Percentiles rank a stretch among this genome's conserved stretches.
These are phyloP conservation scores for Clonostachys byssicola DNA, from an alignment of 2,329 filamentous ascomycete species.

Conservation along the genomic window DNA sequence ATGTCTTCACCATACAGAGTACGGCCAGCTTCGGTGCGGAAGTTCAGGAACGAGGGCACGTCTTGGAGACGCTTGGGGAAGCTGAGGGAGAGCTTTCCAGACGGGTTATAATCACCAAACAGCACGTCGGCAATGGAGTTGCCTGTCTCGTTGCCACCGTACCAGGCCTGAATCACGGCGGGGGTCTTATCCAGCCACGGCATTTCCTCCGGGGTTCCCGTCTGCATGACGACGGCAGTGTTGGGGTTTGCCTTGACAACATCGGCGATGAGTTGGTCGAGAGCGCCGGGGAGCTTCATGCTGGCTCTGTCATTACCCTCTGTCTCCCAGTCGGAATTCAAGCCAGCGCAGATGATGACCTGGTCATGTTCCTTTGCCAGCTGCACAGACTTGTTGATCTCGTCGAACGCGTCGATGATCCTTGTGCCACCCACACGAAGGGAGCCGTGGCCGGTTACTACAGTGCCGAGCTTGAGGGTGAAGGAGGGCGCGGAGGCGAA, in stretches of 20 bases:
- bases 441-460: constrained; percentile 53
- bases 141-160: constrained; percentile 81
- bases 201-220: constrained; percentile 71
- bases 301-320: constrained; percentile 76
- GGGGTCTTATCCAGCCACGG: constrained; percentile 57
- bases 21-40: constrained; percentile 63
- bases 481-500: constrained; percentile 57
- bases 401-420: constrained; percentile 50
- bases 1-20: constrained; percentile 77
- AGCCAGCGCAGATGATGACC: constrained; percentile 72
- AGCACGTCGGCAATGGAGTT: constrained; percentile 77
- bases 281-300: constrained; percentile 70
- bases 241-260: constrained; percentile 65
- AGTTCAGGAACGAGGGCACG: constrained; percentile 75
- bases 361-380: constrained; percentile 69
- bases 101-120: constrained; percentile 70
- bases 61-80: constrained; percentile 67
- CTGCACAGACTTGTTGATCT: constrained; percentile 62
- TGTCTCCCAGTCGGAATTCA: constrained; percentile 79
- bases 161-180: constrained; percentile 74
- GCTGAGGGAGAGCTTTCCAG: constrained; percentile 68
- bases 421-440: constrained; percentile 59
- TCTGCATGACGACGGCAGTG: constrained; percentile 71
- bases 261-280: constrained; percentile 65
- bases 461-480: constrained; percentile 43